Conservation (phyloP, 345 rosid species). For the Populus simonii region DNA sequence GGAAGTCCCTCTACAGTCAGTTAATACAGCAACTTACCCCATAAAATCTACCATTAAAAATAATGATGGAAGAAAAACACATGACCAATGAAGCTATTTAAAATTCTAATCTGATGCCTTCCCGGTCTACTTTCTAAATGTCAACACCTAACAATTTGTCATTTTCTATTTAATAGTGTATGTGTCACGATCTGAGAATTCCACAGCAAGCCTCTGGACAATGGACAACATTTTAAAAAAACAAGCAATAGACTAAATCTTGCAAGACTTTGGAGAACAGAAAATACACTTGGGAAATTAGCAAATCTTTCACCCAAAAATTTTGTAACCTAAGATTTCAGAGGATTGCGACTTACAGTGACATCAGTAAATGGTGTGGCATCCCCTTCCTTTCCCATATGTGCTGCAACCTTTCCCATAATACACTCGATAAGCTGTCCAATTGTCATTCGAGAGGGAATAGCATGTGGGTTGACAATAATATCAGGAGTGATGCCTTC, state of each 20-base stretch:
- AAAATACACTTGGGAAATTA: neutral
- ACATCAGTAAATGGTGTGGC: constrained; percentile 99
- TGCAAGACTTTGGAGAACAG: too few species aligned
- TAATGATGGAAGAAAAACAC: too few species aligned
- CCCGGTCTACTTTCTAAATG: neutral
- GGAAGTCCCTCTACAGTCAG: too few species aligned
- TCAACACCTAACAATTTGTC: neutral
- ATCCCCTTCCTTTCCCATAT: constrained; percentile 99
- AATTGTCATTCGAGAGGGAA: constrained; percentile 98
- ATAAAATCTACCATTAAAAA: too few species aligned
- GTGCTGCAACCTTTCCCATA: constrained; percentile 99
- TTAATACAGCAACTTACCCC: too few species aligned
- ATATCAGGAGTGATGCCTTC: constrained; percentile 97
- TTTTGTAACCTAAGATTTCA: too few species aligned
- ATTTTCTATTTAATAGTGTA: neutral
- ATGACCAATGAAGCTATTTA: too few species aligned
- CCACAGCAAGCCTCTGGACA: neutral
- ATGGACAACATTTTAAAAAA: too few species aligned
- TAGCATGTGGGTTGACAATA: constrained; percentile 96
- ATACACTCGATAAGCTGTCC: constrained; percentile 99
- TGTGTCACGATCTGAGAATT: neutral
- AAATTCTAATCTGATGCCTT: neutral
- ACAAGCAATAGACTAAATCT: too few species aligned
- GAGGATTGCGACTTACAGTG: constrained; percentile 53
- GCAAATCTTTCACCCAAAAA: neutral